Base-by-base conservation (phyloP, 495 filamentous ascomycete species). In the Xylaria cubensis region DNA sequence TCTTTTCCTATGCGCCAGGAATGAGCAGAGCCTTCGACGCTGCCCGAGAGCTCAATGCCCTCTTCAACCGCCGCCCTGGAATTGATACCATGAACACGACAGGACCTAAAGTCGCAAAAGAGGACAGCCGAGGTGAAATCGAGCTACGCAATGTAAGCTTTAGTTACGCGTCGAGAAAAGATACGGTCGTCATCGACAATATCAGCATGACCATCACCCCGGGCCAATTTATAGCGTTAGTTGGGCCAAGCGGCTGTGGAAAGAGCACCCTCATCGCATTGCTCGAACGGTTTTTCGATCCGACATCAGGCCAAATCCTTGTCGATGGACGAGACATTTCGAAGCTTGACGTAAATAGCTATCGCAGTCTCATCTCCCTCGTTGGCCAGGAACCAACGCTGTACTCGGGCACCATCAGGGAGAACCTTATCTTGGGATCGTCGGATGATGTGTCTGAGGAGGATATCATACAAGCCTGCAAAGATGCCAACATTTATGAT, bases 171-270 rank as follows among this genome's bases (percentile, higher is more conserved):
- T 88, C 84, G 2, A 82, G 87, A 6, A 69, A 87, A 36, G 74
- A 83, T 1, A 80, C 82, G 0, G 84, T 90, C n/a, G 88, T 92
- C 73, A 74, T 70, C 2, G 81, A 82, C 5, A 51, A 51, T 51
- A 71, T 89, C 56, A 87, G 84, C 64, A 69, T 92, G 39, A 85
- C 80, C 5, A 92, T 94, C 61, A 80, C 87, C 51, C 87, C 88
- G 53, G 92, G 92, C 1, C 86, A 91, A 71, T 91, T 88, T 70
- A 88, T 87, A 3, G 93, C 90, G 0, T 82, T 95, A 19, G 92
- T 94, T 8, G 93, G 93, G 3, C 82, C 90, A 0, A 90, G 86
- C 0, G 93, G 93, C 24, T 92, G 89, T 39, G 93, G 93, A 15
- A 95, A 95, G 74, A 90, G 87, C 1, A 93, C 89, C 19, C 83